Percentiles rank a stretch among this genome's conserved stretches.
Conservation (phyloP, 1,284 basidiomycete species). For the Golubevia sp. region DNA sequence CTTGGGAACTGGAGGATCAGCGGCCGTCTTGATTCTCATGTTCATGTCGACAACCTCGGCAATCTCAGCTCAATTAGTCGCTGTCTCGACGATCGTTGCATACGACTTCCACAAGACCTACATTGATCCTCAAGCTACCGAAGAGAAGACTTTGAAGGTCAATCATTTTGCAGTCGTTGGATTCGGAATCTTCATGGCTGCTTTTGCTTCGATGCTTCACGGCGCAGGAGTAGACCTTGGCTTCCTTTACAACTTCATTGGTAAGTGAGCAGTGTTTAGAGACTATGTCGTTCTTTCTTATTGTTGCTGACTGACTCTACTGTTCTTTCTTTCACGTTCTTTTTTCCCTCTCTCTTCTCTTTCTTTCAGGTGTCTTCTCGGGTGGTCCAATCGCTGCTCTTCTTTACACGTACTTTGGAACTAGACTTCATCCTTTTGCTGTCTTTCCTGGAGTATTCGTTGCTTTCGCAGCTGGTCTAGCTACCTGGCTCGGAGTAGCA, state of each 20-base stretch:
- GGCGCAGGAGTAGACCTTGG: slow-evolving; percentile 43
- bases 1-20: slow-evolving; percentile 38
- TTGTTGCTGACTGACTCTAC: too few relatives aligned
- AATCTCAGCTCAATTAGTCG: slow-evolving; percentile 37
- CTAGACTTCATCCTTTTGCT: slow-evolving; percentile 30
- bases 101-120: slow-evolving; percentile 36
- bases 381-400: slow-evolving; percentile 20
- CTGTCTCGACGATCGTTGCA: slow-evolving; percentile 32
- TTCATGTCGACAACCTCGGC: slow-evolving; percentile 53
- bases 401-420: slow-evolving; percentile 45
- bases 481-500: slow-evolving; percentile 49
- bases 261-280: slow-evolving; percentile 13
- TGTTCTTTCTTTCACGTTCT: too few relatives aligned
- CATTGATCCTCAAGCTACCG: slow-evolving; percentile 27
- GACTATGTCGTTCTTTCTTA: too few relatives aligned
- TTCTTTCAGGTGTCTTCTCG: slow-evolving; percentile 6
- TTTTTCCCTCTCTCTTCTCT: background rate
- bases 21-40: slow-evolving; percentile 39
- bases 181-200: slow-evolving; percentile 48
- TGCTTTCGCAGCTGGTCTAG: slow-evolving; percentile 42
- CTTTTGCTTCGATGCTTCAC: slow-evolving; percentile 43
- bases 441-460: slow-evolving; percentile 52
- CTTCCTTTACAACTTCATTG: slow-evolving; percentile 37
- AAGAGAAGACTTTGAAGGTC: slow-evolving; percentile 28
- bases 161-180: slow-evolving; percentile 45